Evolutionary conservation across 257 asterid genomes (phyloP).

Genomic region (Scutellaria galericulata): DNA sequence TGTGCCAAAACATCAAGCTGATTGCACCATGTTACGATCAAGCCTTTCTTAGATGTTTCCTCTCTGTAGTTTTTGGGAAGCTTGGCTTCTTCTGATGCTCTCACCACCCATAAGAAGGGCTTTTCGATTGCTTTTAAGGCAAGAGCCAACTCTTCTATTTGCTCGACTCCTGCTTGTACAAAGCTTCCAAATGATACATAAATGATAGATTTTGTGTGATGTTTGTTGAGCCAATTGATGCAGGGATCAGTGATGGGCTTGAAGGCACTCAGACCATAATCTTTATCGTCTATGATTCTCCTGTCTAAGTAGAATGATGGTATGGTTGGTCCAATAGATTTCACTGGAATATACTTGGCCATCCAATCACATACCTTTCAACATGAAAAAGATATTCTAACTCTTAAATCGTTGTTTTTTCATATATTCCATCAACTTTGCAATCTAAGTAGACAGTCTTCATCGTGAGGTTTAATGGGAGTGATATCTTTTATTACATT

Average conservation of each 20-base stretch:
- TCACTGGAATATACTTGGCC: slow-evolving; percentile 30
- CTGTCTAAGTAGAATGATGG: slow-evolving; percentile 44
- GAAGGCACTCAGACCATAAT: slow-evolving; percentile 43
- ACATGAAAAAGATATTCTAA: no score
- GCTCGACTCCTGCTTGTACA: slow-evolving; percentile 23
- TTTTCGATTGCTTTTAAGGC: slow-evolving; percentile 35
- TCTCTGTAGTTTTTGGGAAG: slow-evolving; percentile 33
- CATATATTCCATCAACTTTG: no score
- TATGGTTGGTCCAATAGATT: slow-evolving; percentile 43
- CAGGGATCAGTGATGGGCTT: slow-evolving; percentile 39
- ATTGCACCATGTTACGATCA: slow-evolving; percentile 31
- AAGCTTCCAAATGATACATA: slow-evolving; percentile 50
- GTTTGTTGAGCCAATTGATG: slow-evolving; percentile 40
- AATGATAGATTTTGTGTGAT: slow-evolving; percentile 27
- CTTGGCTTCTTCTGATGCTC: slow-evolving; percentile 43
- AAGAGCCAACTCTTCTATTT: slow-evolving; percentile 39
- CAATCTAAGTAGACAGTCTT: no score
- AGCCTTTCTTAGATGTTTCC: slow-evolving; percentile 25
- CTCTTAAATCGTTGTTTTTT: no score
- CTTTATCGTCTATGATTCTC: slow-evolving; percentile 32
- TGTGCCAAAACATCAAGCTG: slow-evolving; percentile 42
- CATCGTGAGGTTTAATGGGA: no score
- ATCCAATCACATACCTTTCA: slow-evolving; percentile 40
- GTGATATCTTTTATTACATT: no score
- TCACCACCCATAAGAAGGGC: slow-evolving; percentile 54